Evolutionary conservation across 306 rosid genomes (phyloP), one percentile per base, ranked within the genome.

Genomic region (Vigna unguiculata): DNA sequence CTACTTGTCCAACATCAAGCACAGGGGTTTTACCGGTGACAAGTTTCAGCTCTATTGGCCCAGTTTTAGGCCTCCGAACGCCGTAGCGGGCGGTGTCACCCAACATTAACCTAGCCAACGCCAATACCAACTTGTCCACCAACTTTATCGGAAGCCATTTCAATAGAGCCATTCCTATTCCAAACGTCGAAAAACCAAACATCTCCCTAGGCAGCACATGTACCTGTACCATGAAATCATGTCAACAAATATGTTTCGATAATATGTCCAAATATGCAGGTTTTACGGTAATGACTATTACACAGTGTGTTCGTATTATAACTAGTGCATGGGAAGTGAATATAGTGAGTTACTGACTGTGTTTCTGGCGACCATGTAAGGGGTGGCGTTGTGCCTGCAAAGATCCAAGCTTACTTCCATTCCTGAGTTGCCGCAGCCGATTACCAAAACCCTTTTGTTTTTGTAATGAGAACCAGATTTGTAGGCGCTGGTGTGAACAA

Each of bases 331-430:
- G 48, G 16, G 12, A 12, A 2, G 48, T 43, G 48, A 2, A 3
- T 43, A 7, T 43, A 43, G 48, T 43, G 4, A 43, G 10, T 20
- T 21, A 28, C 90, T 84, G 49, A 93, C 97, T 0, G 91, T 85
- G 36, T 90, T 90, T 78, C 97, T 85, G 63, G 84, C 93, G 30
- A 93, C 96, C 91, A 93, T 76, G 38, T 85, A 76, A 76, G 97
- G 90, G 4, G 45, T 20, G 5, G 97, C 97, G 79, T 86, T 85
- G 87, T 90, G 47, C 17, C 93, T 82, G 16, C 87, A 87, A 28
- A 93, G 96, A 48, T 93, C 97, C 74, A 93, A 83, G 89, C 97
- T 90, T 52, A 90, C 89, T 90, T 93, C 97, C 97, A 93, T 93
- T 40, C 97, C 97, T 7, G 97, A 90, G 80, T 93, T 93, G 9